A percentile compares a stretch with the other conserved stretches of the same genome.
Evolutionary conservation across 371 early-diverging fungal species (phyloP).

Genomic region (Lichtheimia ornata): DNA sequence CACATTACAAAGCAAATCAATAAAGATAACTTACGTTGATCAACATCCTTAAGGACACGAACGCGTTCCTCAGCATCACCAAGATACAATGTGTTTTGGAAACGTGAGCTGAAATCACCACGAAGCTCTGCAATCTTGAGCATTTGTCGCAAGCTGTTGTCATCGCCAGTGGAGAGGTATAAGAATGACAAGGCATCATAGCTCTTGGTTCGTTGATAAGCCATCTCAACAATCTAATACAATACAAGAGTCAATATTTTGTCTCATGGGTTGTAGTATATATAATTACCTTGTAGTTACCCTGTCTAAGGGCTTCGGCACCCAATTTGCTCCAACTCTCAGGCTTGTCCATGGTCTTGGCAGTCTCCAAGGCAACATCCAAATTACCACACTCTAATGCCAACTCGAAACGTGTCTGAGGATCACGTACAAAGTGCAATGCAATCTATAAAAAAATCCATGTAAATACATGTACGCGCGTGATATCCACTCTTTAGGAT

Average conservation of each 20-base stretch:
- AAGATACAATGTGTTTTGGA: conserved; percentile 86
- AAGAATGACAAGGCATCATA: conserved; percentile 92
- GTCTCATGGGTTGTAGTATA: neutral
- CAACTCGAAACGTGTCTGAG: conserved; percentile 93
- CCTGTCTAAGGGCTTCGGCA: conserved; percentile 85
- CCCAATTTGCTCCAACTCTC: conserved; percentile 89
- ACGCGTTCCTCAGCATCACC: conserved; percentile 90
- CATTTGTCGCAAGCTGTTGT: conserved; percentile 89
- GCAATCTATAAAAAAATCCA: conserved; percentile 67
- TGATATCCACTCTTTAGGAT: no score
- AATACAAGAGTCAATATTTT: neutral
- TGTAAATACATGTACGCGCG: neutral
- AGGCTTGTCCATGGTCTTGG: conserved; percentile 82
- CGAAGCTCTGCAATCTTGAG: conserved; percentile 86
- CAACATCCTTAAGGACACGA: conserved; percentile 76
- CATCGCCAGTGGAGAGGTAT: conserved; percentile 88
- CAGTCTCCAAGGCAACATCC: conserved; percentile 90
- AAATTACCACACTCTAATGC: conserved; percentile 96
- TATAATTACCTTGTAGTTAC: conserved; percentile 72
- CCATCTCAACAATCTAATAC: conserved; percentile 77
- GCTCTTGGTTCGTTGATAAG: conserved; percentile 88
- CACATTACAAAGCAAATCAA: neutral
- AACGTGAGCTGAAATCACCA: conserved; percentile 81
- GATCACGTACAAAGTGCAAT: conserved; percentile 96
- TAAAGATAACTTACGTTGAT: conserved; percentile 61